Evolutionary conservation across 2,329 filamentous ascomycete species (phyloP), one percentile per base, ranked within the genome.

Genomic region (Beauveria varroae): DNA sequence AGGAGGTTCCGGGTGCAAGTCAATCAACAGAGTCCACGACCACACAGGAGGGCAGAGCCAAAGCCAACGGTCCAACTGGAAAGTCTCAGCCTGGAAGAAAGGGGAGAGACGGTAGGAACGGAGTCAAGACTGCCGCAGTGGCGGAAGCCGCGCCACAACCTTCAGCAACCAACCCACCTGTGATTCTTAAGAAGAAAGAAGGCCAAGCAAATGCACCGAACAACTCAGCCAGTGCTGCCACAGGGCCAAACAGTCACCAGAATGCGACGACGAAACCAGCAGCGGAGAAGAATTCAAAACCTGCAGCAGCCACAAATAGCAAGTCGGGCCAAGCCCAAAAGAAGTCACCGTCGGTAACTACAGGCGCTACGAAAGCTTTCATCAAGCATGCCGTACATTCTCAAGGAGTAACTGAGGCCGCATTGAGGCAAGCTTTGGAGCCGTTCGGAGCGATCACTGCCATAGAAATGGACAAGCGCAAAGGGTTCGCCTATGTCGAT

Each of bases 381-480:
- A 78, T 93, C 63, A 93, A 93, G 73, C 88, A 92, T 67, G 89
- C 88, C 57, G 96, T 96, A 70, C 86, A 91, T 12, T 95, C 92
- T 0, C 93, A 97, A 71, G 93, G 93, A 16, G 90, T 97, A 52
- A 97, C 91, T 0, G 93, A 97, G 70, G 78, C 87, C 0, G 75
- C 92, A 0, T 84, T 98, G 1, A 86, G 88, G 67, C 83, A 88
- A 66, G 86, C 89, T 1, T 85, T 98, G 70, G 81, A 86, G 50
- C 74, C 77, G 0, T 96, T 91, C 67, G 93, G 93, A 1, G 73
- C 83, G 1, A 84, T 97, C 51, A 84, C 84, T 0, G 88, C 86
- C 65, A 90, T 96, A 20, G 93, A 97, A 68, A 93, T 98, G 59
- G 93, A 98, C 71, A 93, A 92, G 73, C 89, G 93, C 69, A 97